A percentile compares a stretch with the other conserved stretches of the same genome.
These are phyloP conservation scores for Pogostemon cablin DNA, from an alignment of 257 asterid genomes.

Conservation along the genomic window DNA sequence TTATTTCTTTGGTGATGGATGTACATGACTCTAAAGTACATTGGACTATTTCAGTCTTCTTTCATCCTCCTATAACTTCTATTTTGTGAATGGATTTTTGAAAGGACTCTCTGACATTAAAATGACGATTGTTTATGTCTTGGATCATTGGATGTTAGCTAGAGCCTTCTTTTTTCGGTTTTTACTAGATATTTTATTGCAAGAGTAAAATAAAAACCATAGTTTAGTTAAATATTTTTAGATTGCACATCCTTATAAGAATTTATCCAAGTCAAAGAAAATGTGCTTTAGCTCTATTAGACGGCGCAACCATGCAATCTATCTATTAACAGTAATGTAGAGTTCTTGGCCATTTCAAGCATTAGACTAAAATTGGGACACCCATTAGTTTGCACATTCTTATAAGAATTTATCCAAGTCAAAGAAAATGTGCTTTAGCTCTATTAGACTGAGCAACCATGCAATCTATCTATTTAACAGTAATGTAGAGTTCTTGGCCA, in stretches of 20 bases:
- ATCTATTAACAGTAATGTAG: neutral
- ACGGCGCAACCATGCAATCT: slow-evolving; percentile 11
- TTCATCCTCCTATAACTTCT: neutral
- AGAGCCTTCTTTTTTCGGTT: neutral
- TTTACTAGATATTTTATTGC: neutral
- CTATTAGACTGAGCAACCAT: slow-evolving; percentile 6
- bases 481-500: neutral
- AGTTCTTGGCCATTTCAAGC: slow-evolving; percentile 12
- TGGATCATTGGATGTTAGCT: slow-evolving; percentile 15
- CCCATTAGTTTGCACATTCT: neutral
- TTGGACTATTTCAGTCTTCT: neutral
- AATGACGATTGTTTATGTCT: slow-evolving; percentile 7
- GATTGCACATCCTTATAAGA: neutral
- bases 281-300: neutral
- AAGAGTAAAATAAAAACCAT: neutral
- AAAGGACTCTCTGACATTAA: neutral
- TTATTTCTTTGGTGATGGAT: neutral
- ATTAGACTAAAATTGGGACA: slow-evolving; percentile 21
- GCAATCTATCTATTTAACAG: slow-evolving; percentile 1
- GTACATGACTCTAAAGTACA: neutral
- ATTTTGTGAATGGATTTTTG: neutral
- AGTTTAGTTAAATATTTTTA: neutral
- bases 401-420: neutral
- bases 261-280: neutral
- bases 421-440: neutral